A percentile compares a stretch with the other conserved stretches of the same genome.
Evolutionary conservation across 495 filamentous ascomycete species (phyloP).

Genomic region (Talaromyces thailandensis): DNA sequence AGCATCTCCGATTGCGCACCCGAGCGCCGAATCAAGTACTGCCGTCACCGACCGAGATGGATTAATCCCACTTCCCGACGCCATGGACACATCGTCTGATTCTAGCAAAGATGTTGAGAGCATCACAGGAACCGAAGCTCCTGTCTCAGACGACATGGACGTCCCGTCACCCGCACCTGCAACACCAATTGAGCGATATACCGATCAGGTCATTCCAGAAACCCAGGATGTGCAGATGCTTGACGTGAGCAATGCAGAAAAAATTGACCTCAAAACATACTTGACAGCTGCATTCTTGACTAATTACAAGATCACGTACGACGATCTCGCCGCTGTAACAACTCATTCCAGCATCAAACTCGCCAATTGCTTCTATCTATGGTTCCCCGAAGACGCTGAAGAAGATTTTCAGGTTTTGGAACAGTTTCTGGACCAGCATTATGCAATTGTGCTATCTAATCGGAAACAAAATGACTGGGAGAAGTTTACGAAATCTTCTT

Average conservation of each 20-base stretch:
- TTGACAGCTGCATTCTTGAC: slow-evolving; percentile 11
- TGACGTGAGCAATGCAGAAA: neutral
- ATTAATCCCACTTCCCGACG: neutral
- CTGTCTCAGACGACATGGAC: neutral
- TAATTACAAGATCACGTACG: slow-evolving; percentile 13
- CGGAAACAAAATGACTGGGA: slow-evolving; percentile 25
- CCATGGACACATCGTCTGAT: neutral
- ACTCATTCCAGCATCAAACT: neutral
- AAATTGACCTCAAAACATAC: neutral
- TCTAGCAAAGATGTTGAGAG: neutral
- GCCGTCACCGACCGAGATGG: neutral
- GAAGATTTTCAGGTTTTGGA: slow-evolving; percentile 19
- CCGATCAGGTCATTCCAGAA: neutral
- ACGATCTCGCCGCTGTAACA: slow-evolving; percentile 8
- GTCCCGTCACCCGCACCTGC: neutral
- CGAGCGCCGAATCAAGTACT: neutral
- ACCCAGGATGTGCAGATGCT: slow-evolving; percentile 3
- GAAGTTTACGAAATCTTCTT: slow-evolving; percentile 23
- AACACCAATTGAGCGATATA: neutral
- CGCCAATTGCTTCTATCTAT: slow-evolving; percentile 29
- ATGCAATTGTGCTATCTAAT: slow-evolving; percentile 23
- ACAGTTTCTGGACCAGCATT: slow-evolving; percentile 19
- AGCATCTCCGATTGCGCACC: neutral
- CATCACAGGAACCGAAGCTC: neutral
- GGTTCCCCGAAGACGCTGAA: slow-evolving; percentile 20